These are phyloP conservation scores for Penicillium arizonense DNA, from an alignment of 495 filamentous ascomycete species.

Conservation along the genomic window DNA sequence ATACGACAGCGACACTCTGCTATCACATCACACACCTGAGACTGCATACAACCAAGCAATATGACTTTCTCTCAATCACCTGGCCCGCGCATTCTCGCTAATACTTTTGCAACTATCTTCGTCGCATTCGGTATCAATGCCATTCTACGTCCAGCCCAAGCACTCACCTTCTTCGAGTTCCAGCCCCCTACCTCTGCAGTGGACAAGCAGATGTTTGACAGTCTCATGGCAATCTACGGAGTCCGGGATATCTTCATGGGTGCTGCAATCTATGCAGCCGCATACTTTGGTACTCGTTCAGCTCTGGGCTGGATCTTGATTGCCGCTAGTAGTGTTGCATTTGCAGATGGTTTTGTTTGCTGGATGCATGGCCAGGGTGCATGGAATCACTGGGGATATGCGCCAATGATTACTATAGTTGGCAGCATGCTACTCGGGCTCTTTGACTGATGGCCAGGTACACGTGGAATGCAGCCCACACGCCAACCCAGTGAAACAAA, in stretches of 20 bases:
- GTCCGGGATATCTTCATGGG: conserved; percentile 55
- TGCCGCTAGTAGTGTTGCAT: conserved; percentile 42
- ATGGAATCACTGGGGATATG: conserved; percentile 58
- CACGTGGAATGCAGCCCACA: not conserved
- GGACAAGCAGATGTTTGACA: conserved; percentile 36
- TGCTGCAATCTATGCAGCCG: conserved; percentile 38
- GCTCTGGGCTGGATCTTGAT: conserved; percentile 46
- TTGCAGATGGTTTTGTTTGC: conserved; percentile 47
- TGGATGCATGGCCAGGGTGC: conserved; percentile 41
- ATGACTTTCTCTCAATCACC: conserved; percentile 20
- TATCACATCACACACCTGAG: not conserved
- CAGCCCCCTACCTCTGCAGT: conserved; percentile 23
- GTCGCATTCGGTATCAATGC: conserved; percentile 50
- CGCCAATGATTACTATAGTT: conserved; percentile 36
- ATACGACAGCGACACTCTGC: not conserved
- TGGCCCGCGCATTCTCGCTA: conserved; percentile 20
- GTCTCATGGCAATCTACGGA: conserved; percentile 49
- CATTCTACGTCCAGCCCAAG: conserved; percentile 40
- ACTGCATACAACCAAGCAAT: not conserved
- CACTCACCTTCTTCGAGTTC: conserved; percentile 48
- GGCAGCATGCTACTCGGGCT: conserved; percentile 27
- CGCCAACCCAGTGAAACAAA: not conserved
- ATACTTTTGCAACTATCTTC: conserved; percentile 42
- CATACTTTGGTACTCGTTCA: conserved; percentile 37
- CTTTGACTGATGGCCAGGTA: conserved; percentile 1